Conservation (phyloP, 805 yeast species). For the Zygoascus tannicola region DNA sequence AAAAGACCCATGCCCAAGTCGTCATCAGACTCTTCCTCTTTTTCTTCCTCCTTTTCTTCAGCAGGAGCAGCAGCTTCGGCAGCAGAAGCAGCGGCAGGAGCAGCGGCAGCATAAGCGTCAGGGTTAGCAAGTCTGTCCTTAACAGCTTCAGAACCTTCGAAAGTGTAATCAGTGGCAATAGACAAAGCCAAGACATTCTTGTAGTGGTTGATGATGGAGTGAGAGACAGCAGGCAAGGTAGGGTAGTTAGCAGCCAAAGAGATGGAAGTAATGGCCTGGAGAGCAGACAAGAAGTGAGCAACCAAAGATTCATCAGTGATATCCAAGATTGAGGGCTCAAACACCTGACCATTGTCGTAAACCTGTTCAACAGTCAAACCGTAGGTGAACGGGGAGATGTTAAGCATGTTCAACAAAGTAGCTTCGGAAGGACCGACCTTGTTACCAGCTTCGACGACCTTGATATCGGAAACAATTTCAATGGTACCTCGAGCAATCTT, state of each 20-base stretch:
- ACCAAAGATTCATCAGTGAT: constrained; percentile 96
- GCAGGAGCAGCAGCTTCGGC: constrained; percentile 48
- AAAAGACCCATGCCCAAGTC: constrained; percentile 81
- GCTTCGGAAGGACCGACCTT: constrained; percentile 99
- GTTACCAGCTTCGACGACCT: constrained; percentile 77
- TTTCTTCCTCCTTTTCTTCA: constrained; percentile 65
- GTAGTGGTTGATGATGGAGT: constrained; percentile 98
- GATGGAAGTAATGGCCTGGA: constrained; percentile 87
- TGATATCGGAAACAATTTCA: constrained; percentile 95
- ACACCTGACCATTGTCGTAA: constrained; percentile 97
- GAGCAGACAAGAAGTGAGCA: constrained; percentile 83
- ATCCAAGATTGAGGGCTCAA: constrained; percentile 95
- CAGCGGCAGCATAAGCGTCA: constrained; percentile 99
- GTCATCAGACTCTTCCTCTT: constrained; percentile 57
- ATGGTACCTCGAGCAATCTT: constrained; percentile 99
- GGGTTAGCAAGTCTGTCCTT: constrained; percentile 99
- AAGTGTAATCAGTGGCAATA: constrained; percentile 96
- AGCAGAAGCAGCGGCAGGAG: constrained; percentile 91
- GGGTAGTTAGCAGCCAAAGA: constrained; percentile 99
- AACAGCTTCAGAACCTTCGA: constrained; percentile 97
- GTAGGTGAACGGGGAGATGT: constrained; percentile 99
- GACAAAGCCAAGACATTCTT: constrained; percentile 97
- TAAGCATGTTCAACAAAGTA: constrained; percentile 94
- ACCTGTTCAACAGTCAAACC: constrained; percentile 96
- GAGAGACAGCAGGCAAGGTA: constrained; percentile 98